Conservation (phyloP, 1,284 basidiomycete genomes). For the Fomitopsis schrenkii region DNA sequence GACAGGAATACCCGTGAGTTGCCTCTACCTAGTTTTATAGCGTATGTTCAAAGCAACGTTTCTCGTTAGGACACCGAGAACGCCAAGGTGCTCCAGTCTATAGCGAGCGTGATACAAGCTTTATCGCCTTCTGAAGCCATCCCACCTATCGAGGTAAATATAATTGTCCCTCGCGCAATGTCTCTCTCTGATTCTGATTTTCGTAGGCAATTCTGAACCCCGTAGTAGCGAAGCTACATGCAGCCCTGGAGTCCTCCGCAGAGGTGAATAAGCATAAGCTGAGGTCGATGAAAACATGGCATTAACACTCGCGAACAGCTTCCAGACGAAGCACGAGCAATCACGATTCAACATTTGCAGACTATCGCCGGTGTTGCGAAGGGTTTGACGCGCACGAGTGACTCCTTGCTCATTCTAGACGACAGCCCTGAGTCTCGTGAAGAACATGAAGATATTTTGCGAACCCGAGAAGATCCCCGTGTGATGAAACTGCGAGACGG, state of each 20-base stretch:
- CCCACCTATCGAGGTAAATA: conserved; percentile 66
- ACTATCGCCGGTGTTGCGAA: conserved; percentile 80
- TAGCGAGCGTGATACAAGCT: conserved; percentile 88
- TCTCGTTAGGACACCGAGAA: conserved; percentile 72
- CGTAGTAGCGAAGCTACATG: conserved; percentile 64
- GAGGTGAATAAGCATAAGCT: conserved; percentile 35
- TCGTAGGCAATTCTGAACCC: conserved; percentile 72
- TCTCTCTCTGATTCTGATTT: conserved; percentile 1
- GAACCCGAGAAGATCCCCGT: conserved; percentile 61
- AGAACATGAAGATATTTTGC: conserved; percentile 49
- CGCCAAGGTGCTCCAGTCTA: conserved; percentile 84
- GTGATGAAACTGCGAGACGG: conserved; percentile 60
- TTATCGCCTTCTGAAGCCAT: conserved; percentile 74
- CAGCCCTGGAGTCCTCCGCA: conserved; percentile 51
- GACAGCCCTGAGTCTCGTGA: conserved; percentile 46
- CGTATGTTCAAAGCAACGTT: no score
- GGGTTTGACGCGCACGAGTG: conserved; percentile 75
- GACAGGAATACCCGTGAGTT: conserved; percentile 65
- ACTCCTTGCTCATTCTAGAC: conserved; percentile 63
- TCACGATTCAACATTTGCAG: conserved; percentile 68
- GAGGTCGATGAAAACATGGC: conserved; percentile 3
- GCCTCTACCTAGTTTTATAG: not conserved
- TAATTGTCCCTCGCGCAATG: not conserved
- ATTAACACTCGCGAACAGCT: conserved; percentile 38
- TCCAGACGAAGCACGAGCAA: conserved; percentile 59